A percentile compares a stretch with the other conserved stretches of the same genome.
phyloP scores from a whole-genome alignment of 768 basidiomycete species.

The Naganishia vaughanmartiniae region DNA sequence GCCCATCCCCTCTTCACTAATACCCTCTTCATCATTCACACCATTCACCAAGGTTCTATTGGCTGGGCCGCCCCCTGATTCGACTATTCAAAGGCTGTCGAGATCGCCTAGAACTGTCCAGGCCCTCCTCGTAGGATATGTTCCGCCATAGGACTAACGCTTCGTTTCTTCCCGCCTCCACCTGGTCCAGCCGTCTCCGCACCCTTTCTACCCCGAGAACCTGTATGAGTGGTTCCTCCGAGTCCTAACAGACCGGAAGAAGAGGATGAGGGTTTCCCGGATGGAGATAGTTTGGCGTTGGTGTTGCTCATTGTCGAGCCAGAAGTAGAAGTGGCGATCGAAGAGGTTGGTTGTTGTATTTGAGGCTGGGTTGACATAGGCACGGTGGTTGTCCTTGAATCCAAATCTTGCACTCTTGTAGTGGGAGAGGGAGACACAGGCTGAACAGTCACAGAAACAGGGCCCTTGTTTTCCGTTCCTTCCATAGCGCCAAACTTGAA shows the following conservation, averaged over 20 bases:
- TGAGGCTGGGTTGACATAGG: not conserved
- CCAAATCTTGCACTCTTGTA: not conserved
- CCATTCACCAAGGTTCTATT: no score
- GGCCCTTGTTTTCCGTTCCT: not conserved
- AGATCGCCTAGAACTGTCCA: slow-evolving; percentile 16
- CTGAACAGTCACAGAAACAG: slow-evolving; percentile 14
- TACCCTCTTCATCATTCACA: no score
- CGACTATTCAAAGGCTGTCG: no score
- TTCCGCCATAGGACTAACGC: slow-evolving; percentile 24
- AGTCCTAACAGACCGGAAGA: not conserved
- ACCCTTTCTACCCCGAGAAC: not conserved
- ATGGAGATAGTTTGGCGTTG: not conserved
- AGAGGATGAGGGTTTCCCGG: not conserved
- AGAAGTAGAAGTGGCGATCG: not conserved
- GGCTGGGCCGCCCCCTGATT: no score
- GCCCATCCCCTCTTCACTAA: no score
- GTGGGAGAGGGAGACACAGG: slow-evolving; percentile 3
- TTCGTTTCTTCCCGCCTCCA: slow-evolving; percentile 1
- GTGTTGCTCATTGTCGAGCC: not conserved
- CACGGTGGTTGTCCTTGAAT: not conserved
- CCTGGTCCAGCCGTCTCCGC: not conserved
- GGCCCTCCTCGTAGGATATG: slow-evolving; percentile 19
- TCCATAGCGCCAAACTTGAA: not conserved
- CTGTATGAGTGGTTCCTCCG: not conserved
- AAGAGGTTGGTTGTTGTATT: not conserved